These are phyloP conservation scores for Rhododendron ovatum DNA, from an alignment of 148 eudicot genomes.

Conservation along the genomic window DNA sequence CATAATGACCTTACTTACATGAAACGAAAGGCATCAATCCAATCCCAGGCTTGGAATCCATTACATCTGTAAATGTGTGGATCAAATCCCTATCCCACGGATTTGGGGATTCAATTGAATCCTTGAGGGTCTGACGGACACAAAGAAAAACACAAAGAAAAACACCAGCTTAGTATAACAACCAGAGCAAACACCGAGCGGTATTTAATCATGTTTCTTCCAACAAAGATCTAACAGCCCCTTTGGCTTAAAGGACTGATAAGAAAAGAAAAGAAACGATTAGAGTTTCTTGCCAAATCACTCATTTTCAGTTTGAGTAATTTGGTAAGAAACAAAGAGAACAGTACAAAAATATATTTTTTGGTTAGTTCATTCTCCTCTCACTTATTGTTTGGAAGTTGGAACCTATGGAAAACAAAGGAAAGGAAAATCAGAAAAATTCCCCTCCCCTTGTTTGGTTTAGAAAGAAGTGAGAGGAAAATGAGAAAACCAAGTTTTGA, in stretches of 20 bases:
- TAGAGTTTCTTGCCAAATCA: too few species aligned
- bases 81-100: neutral
- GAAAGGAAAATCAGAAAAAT: neutral
- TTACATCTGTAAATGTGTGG: neutral
- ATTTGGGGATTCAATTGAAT: neutral
- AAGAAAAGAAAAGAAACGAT: too few species aligned
- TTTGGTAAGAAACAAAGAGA: too few species aligned
- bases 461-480: neutral
- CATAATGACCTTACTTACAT: constrained; percentile 23
- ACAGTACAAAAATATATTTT: too few species aligned
- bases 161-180: neutral
- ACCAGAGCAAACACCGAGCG: neutral
- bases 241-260: too few species aligned
- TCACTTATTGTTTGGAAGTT: neutral
- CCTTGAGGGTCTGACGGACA: neutral
- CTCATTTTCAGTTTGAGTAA: too few species aligned
- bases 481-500: neutral
- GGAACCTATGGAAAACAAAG: neutral
- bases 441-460: neutral
- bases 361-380: neutral
- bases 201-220: neutral
- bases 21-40: neutral
- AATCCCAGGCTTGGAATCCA: neutral
- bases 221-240: neutral
- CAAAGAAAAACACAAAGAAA: neutral